phyloP scores from a whole-genome alignment of 1,139 yeast genomes.

The Nematodospora anomalae region DNA sequence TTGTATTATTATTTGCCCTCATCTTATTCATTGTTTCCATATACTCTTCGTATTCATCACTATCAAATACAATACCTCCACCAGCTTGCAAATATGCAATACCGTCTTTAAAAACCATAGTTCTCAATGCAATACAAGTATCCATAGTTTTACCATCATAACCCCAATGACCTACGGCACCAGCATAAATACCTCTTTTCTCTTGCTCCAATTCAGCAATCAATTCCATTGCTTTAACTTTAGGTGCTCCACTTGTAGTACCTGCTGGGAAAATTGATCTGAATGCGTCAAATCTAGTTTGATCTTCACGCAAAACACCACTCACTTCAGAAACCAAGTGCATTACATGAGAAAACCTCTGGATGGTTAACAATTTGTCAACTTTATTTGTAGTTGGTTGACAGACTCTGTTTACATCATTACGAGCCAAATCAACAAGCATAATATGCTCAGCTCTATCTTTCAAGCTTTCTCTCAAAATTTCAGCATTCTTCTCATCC shows the following conservation, averaged over 20 bases:
- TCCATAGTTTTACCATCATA: constrained; percentile 92
- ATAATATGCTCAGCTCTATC: constrained; percentile 98
- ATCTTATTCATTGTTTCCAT: constrained; percentile 96
- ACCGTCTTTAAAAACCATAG: constrained; percentile 93
- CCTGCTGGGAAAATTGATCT: constrained; percentile 98
- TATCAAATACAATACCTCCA: constrained; percentile 95
- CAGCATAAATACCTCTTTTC: constrained; percentile 95
- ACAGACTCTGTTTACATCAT: constrained; percentile 93
- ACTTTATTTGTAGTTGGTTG: constrained; percentile 81
- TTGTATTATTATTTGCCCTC: constrained; percentile 88
- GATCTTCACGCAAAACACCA: constrained; percentile 79
- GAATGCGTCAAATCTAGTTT: constrained; percentile 93
- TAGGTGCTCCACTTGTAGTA: constrained; percentile 97
- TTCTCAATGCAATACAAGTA: constrained; percentile 94
- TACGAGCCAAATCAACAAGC: constrained; percentile 96
- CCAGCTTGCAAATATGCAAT: constrained; percentile 95
- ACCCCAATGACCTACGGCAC: constrained; percentile 99
- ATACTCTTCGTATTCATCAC: constrained; percentile 94
- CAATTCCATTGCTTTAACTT: constrained; percentile 93
- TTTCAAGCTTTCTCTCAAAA: constrained; percentile 74
- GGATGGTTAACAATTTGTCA: constrained; percentile 84
- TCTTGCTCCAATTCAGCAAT: constrained; percentile 87
- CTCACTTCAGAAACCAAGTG: constrained; percentile 94
- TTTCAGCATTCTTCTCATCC: constrained; percentile 79
- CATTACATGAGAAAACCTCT: constrained; percentile 96